These are phyloP conservation scores for Platanus orientalis DNA, from an alignment of 164 flowering plant species.

Conservation along the genomic window DNA sequence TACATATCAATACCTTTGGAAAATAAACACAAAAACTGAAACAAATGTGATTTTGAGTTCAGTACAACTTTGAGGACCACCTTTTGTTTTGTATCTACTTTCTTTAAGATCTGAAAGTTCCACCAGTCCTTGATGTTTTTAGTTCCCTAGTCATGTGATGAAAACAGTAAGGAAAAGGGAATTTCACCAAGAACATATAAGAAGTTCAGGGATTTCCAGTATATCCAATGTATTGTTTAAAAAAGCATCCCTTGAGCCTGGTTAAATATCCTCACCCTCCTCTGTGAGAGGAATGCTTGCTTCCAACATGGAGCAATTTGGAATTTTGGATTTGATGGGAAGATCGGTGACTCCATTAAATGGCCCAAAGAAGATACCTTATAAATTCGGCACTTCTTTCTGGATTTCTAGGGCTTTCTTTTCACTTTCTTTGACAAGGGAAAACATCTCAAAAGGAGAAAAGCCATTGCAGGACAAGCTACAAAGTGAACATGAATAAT, in stretches of 20 bases:
- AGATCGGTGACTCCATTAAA: too few species aligned
- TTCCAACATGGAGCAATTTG: neutral
- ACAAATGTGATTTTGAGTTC: too few species aligned
- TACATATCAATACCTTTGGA: neutral
- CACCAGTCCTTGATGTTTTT: too few species aligned
- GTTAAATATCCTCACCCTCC: neutral
- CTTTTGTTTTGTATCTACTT: neutral
- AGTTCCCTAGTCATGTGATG: neutral
- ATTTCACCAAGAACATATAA: neutral
- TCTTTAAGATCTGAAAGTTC: neutral
- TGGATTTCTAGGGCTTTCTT: neutral
- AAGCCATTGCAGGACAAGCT: too few species aligned
- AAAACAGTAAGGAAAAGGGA: neutral
- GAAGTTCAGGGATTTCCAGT: neutral
- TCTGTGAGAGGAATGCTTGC: neutral
- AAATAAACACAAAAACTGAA: neutral
- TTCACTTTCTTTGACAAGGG: neutral
- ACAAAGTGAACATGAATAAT: neutral
- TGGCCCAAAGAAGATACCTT: too few species aligned
- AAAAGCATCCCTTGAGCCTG: neutral
- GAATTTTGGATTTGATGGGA: neutral
- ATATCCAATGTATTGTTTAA: neutral
- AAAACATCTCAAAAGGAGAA: neutral
- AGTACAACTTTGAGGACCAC: too few species aligned
- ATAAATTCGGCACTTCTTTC: neutral